These are phyloP conservation scores for Byssothecium circinans DNA, from an alignment of 2,329 filamentous ascomycete genomes.

Conservation along the genomic window DNA sequence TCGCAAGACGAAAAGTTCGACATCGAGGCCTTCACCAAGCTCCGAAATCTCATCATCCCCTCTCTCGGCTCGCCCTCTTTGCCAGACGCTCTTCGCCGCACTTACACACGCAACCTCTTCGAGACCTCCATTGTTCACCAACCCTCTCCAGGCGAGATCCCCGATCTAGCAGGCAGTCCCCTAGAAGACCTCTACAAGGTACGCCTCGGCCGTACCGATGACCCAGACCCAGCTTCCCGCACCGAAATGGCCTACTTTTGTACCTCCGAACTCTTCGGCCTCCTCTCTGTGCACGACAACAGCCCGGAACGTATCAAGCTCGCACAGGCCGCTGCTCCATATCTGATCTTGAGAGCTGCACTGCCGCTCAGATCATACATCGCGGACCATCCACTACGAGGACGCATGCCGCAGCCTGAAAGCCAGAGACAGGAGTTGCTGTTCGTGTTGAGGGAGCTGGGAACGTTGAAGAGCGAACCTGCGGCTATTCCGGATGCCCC, in stretches of 20 bases:
- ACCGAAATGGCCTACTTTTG: slow-evolving; percentile 77
- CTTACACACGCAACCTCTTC: slow-evolving; percentile 78
- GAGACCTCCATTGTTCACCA: slow-evolving; percentile 77
- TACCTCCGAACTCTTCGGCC: slow-evolving; percentile 67
- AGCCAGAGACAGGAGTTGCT: slow-evolving; percentile 77
- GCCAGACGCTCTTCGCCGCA: slow-evolving; percentile 65
- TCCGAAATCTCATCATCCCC: slow-evolving; percentile 74
- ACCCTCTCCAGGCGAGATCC: slow-evolving; percentile 64
- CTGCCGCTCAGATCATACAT: slow-evolving; percentile 82
- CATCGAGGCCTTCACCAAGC: slow-evolving; percentile 68
- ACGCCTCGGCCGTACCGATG: slow-evolving; percentile 72
- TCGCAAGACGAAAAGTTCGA: slow-evolving; percentile 78
- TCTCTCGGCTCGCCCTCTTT: slow-evolving; percentile 68
- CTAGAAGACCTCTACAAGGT: slow-evolving; percentile 65
- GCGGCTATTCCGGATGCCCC: slow-evolving; percentile 63
- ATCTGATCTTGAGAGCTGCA: slow-evolving; percentile 78
- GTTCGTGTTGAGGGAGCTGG: slow-evolving; percentile 68
- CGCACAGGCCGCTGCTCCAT: slow-evolving; percentile 75
- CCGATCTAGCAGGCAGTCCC: slow-evolving; percentile 52
- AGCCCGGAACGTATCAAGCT: slow-evolving; percentile 58
- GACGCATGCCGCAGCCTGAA: slow-evolving; percentile 84
- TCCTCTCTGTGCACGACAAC: slow-evolving; percentile 58
- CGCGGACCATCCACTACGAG: slow-evolving; percentile 85
- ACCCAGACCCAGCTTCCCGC: slow-evolving; percentile 65
- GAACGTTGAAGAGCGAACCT: slow-evolving; percentile 68